Evolutionary conservation across 495 filamentous ascomycete genomes (phyloP), one percentile per base, ranked within the genome.

Genomic region (Penicillium taxi): DNA sequence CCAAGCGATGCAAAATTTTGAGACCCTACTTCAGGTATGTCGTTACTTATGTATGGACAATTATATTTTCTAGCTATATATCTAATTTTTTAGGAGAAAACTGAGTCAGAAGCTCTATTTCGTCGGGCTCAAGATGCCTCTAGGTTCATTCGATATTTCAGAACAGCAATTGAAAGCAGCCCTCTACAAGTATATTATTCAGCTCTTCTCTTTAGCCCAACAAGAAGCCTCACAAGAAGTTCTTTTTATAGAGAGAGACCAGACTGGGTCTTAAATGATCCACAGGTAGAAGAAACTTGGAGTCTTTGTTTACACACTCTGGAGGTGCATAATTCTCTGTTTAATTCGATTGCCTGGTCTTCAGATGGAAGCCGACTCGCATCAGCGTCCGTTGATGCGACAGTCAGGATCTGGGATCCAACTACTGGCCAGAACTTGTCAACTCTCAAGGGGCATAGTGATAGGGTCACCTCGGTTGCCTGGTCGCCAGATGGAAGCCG

Each of bases 171-270:
- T 36, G 45, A 66, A 28, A 41, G 23, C 9, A 32, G 26, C 1
- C 62, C 62, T 0, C 44, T 63, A 19, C 54, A 66, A 32, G 25
- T 55, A 15, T 62, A 64, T 35, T 29, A 14, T 29, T 53, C 48
- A 13, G 39, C 52, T 11, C 46, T 65, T 7, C 13, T 59, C 11
- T 67, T 65, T 30, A 39, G 44, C 15, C 61, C 54, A 7, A 23
- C 18, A 9, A 18, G 7, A 5, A 61, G 58, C 30, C 18, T 59
- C 9, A 47, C 55, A 4, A 40, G 47, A 26, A 43, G 14, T 0
- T 16, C 19, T 15, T 61, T 47, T 32, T 3, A 53, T 20, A 8
- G n/a, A 4, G 42, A 56, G 29, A 28, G 38, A 25, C 41, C 42
- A 31, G 22, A 27, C 2, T 53, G 42, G 41, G 35, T 56, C 2